Base-by-base conservation (phyloP, 345 rosid genomes). In the Trapa bicornis region DNA sequence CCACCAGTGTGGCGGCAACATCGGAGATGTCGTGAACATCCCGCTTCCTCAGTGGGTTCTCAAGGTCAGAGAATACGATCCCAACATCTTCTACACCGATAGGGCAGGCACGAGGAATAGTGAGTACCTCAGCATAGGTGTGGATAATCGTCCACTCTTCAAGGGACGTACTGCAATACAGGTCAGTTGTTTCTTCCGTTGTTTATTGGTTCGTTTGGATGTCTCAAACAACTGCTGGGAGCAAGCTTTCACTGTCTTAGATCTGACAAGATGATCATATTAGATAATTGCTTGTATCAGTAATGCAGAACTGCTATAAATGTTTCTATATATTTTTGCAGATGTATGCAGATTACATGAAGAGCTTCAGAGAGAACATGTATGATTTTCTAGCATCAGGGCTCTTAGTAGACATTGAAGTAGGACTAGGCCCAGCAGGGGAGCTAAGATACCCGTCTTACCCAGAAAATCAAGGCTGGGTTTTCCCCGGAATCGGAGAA, bases 361-460 rank as follows among this genome's bases (percentile, higher is more conserved):
- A 72, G 73, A 92, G 96, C 80, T 89, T 89, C 81, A 85, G 81
- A 74, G 82, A 85, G 72, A 79, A 72, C 71, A 86, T 89, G 92
- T 62, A 72, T 32, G 95, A 89, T 70, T 73, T 85, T 65, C 38
- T 92, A 9, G 86, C 82, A 77, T 68, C 84, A 38, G 92, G 85
- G 48, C 69, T 77, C 41, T 74, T 92, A 58, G 75, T 89, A 50
- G 96, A 86, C 78, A 85, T 92, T 9, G 95, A 92, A 81, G 87
- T 87, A 47, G 96, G 98, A 50, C 84, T 87, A 71, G 92, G 98
- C 37, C 91, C 96, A 5, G 87, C 91, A n/a, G 96, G 96, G 57
- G 98, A 92, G 77, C 88, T 89, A 10, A 81, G 98, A 66, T 89
- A 89, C 58, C 92, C 98, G 52, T 80, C 98, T 72, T 92, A 89